phyloP scores from a whole-genome alignment of 352 stramenopile species.

The Phytophthora rubi region DNA sequence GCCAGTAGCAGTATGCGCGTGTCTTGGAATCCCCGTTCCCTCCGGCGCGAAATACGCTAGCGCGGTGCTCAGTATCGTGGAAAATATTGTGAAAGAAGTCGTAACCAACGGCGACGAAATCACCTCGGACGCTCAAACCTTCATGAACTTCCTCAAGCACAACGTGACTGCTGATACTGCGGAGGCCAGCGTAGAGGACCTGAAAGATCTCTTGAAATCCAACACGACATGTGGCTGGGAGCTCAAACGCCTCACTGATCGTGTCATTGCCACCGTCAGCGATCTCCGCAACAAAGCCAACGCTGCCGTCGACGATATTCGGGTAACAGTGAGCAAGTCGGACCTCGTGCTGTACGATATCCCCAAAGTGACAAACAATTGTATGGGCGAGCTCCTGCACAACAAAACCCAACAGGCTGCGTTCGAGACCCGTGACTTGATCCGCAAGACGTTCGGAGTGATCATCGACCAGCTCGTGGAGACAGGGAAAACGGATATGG shows the following conservation, averaged over 20 bases:
- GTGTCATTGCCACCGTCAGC: slow-evolving; percentile 12
- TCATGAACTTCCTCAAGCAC: slow-evolving; percentile 29
- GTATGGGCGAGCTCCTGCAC: slow-evolving; percentile 27
- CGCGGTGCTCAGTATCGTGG: slow-evolving; percentile 16
- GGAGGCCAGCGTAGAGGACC: slow-evolving; percentile 14
- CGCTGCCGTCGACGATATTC: slow-evolving; percentile 17
- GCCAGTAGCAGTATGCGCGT: slow-evolving; percentile 22
- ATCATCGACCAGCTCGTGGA: slow-evolving; percentile 32
- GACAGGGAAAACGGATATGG: slow-evolving; percentile 25
- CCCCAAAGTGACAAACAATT: slow-evolving; percentile 24
- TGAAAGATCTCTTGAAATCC: slow-evolving; percentile 22
- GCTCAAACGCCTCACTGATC: slow-evolving; percentile 28
- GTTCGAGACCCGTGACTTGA: slow-evolving; percentile 27
- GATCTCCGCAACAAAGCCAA: slow-evolving; percentile 23
- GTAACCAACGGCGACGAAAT: slow-evolving; percentile 29
- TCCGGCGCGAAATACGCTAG: slow-evolving; percentile 18
- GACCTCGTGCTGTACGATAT: slow-evolving; percentile 26
- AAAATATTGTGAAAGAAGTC: slow-evolving; percentile 32
- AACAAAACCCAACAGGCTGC: slow-evolving; percentile 28
- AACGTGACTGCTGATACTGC: slow-evolving; percentile 24
- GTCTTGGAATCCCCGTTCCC: slow-evolving; percentile 20
- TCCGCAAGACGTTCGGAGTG: slow-evolving; percentile 29
- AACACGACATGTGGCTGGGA: slow-evolving; percentile 29
- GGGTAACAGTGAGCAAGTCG: slow-evolving; percentile 29
- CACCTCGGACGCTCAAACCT: slow-evolving; percentile 18